phyloP scores from a whole-genome alignment of 148 eudicot genomes.

The Persicaria tinctoria region DNA sequence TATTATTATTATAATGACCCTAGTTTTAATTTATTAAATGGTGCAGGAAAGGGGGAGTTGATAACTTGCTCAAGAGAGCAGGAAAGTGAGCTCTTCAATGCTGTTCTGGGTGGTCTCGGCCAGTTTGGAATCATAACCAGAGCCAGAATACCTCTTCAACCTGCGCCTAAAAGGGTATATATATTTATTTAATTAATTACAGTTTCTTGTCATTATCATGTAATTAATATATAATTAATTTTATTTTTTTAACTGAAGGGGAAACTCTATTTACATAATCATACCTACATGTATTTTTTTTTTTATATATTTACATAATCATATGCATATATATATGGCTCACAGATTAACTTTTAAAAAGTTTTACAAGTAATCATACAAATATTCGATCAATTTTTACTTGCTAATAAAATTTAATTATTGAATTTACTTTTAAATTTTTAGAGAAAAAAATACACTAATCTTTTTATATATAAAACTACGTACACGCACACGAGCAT shows the following conservation, averaged over 20 bases:
- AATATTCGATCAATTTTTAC: too few relatives aligned
- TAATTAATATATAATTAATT: conserved; percentile 6
- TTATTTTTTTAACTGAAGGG: background rate
- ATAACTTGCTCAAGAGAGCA: conserved; percentile 50
- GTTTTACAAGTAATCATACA: too few relatives aligned
- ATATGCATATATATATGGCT: too few relatives aligned
- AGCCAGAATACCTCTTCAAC: conserved; percentile 58
- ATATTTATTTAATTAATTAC: background rate
- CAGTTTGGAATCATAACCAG: conserved; percentile 87
- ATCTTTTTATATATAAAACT: too few relatives aligned
- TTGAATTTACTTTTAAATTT: too few relatives aligned
- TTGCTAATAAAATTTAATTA: too few relatives aligned
- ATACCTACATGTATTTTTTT: too few relatives aligned
- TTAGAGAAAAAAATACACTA: too few relatives aligned
- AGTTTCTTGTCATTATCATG: conserved; percentile 6
- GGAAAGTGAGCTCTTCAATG: conserved; percentile 53
- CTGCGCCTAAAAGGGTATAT: conserved; percentile 56
- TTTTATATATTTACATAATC: too few relatives aligned
- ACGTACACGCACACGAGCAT: too few relatives aligned
- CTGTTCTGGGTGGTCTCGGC: conserved; percentile 78
- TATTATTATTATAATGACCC: background rate
- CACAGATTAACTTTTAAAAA: too few relatives aligned
- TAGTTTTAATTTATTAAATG: background rate
- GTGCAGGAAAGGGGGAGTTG: conserved; percentile 71
- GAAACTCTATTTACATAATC: background rate